Evolutionary conservation across 78 protist species (phyloP).

Genomic region (Diacronema lutheri): DNA sequence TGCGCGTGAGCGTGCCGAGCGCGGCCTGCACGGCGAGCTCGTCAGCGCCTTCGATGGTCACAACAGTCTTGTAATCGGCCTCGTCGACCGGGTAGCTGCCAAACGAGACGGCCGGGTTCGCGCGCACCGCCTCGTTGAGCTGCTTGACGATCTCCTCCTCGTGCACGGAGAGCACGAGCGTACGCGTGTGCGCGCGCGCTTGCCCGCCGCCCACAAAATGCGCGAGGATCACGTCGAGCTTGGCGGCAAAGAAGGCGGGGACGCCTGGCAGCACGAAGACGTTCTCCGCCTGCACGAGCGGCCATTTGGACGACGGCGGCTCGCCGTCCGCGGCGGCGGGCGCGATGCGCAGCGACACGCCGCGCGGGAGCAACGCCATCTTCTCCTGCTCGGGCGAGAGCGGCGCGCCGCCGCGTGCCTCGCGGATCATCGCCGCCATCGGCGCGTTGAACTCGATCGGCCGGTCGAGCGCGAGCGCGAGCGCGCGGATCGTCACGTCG

Average conservation of each 20-base stretch:
- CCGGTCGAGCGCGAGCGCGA: not conserved
- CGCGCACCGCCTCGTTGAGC: no score
- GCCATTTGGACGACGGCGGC: not conserved
- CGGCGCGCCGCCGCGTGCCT: not conserved
- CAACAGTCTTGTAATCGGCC: no score
- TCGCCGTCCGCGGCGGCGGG: not conserved
- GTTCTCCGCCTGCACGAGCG: not conserved
- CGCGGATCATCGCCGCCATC: not conserved
- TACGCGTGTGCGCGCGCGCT: no score
- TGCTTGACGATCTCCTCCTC: no score
- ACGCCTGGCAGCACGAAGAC: slow-evolving; percentile 24
- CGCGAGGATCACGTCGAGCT: not conserved
- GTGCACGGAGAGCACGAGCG: slow-evolving; percentile 17
- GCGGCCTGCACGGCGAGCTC: no score
- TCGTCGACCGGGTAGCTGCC: no score
- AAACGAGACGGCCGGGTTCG: no score
- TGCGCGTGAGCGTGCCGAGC: no score
- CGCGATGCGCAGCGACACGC: not conserved
- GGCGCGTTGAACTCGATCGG: not conserved
- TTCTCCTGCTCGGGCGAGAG: not conserved
- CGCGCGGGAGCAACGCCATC: not conserved
- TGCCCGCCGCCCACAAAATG: not conserved
- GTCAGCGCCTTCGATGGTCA: no score
- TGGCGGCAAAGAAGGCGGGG: not conserved
- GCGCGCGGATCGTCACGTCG: slow-evolving; percentile 26